Conservation (phyloP, 2,329 filamentous ascomycete species). For the Pyrenochaeta sp. region DNA sequence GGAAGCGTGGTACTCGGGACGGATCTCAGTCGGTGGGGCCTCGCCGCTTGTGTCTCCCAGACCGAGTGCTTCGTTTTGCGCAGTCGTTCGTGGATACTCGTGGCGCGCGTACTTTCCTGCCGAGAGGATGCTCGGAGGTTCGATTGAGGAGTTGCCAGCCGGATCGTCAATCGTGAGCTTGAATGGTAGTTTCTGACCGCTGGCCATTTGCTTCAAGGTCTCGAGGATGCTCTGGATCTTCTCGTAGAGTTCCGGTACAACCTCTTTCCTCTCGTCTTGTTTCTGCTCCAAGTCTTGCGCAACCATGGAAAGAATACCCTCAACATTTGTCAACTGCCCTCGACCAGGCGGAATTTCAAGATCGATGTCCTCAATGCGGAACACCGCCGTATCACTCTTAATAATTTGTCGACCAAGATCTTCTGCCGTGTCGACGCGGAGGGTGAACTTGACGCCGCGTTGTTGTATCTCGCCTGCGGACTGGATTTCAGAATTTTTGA, state of each 20-base stretch:
- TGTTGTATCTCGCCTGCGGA: slow-evolving; percentile 91
- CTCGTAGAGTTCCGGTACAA: slow-evolving; percentile 77
- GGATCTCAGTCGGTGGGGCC: slow-evolving; percentile 64
- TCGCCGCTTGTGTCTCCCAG: slow-evolving; percentile 61
- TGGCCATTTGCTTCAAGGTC: slow-evolving; percentile 78
- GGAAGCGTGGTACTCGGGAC: slow-evolving; percentile 60
- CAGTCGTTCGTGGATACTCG: slow-evolving; percentile 81
- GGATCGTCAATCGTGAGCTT: slow-evolving; percentile 87
- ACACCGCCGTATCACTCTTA: slow-evolving; percentile 85
- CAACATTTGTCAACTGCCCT: slow-evolving; percentile 91
- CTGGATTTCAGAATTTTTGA: slow-evolving; percentile 93
- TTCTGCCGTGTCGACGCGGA: slow-evolving; percentile 73
- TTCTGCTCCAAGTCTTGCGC: slow-evolving; percentile 81
- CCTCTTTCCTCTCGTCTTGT: slow-evolving; percentile 81
- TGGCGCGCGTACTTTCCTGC: slow-evolving; percentile 90
- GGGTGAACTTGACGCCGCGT: slow-evolving; percentile 82
- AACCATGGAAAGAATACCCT: slow-evolving; percentile 82
- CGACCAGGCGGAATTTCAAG: slow-evolving; percentile 91
- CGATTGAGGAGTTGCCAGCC: slow-evolving; percentile 95
- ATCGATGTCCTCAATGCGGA: slow-evolving; percentile 90
- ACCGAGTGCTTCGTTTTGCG: slow-evolving; percentile 87
- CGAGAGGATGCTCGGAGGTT: slow-evolving; percentile 76
- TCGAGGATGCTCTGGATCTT: slow-evolving; percentile 81
- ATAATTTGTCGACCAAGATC: slow-evolving; percentile 89
- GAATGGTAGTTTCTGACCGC: slow-evolving; percentile 83